Percentiles rank a stretch among this genome's conserved stretches.
phyloP scores from a whole-genome alignment of 2,329 filamentous ascomycete species.

The Alternaria sp. region DNA sequence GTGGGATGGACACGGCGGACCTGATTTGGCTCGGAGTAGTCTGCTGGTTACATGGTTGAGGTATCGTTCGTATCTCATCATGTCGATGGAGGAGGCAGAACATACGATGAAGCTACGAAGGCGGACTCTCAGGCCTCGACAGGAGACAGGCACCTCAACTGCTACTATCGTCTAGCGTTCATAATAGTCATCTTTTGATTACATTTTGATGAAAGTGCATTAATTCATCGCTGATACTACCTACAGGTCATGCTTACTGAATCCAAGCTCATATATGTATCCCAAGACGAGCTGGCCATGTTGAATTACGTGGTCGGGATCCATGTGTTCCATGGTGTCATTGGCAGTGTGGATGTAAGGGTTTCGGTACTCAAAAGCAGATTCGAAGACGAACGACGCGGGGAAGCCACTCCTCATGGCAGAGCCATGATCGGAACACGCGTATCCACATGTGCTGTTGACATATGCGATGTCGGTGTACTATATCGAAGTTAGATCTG shows the following conservation, averaged over 20 bases:
- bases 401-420: constrained; percentile 77
- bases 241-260: constrained; percentile 52
- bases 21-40: not conserved
- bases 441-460: constrained; percentile 87
- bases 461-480: constrained; percentile 89
- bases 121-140: not conserved
- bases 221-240: not conserved
- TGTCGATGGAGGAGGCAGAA: not conserved
- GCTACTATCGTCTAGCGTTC: not conserved
- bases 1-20: not conserved
- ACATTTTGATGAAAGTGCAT: not conserved
- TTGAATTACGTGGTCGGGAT: constrained; percentile 88
- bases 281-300: constrained; percentile 84
- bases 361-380: constrained; percentile 67
- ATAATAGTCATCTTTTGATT: not conserved
- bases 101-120: not conserved
- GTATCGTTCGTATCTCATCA: not conserved
- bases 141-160: not conserved
- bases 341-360: constrained; percentile 73
- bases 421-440: constrained; percentile 77
- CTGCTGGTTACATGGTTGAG: not conserved
- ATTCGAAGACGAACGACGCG: constrained; percentile 77
- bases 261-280: constrained; percentile 82
- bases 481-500: constrained; percentile 47
- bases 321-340: constrained; percentile 73